These are phyloP conservation scores for Cercospora sesami DNA, from an alignment of 2,329 filamentous ascomycete genomes.

Conservation along the genomic window DNA sequence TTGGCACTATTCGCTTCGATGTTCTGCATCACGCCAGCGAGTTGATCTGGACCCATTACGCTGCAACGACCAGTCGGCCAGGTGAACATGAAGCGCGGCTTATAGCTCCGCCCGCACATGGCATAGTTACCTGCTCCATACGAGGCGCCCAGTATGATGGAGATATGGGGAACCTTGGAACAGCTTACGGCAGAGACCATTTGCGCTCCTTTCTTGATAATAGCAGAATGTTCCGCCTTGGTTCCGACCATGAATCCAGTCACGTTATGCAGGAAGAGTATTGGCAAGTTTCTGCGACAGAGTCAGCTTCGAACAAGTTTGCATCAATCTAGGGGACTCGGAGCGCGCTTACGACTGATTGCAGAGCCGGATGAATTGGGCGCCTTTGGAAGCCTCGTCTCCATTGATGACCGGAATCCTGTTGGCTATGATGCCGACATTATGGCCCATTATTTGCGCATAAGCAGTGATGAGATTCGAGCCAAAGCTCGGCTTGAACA, in stretches of 20 bases:
- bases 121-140: neutral
- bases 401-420: neutral
- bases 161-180: neutral
- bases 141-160: neutral
- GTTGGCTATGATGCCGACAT: neutral
- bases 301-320: neutral
- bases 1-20: neutral
- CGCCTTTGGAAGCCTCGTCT: neutral
- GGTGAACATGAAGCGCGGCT: neutral
- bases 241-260: neutral
- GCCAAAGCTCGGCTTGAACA: neutral
- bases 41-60: neutral
- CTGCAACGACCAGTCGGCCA: neutral
- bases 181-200: neutral
- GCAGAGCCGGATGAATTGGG: neutral
- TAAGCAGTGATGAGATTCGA: neutral
- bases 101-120: neutral
- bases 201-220: neutral
- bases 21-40: neutral
- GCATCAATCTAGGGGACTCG: no score
- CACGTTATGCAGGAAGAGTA: neutral
- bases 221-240: neutral
- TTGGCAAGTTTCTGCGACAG: neutral
- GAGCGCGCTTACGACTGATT: neutral
- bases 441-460: neutral